Conservation (phyloP, 1,284 basidiomycete genomes). For the Cryptococcus neoformans region DNA sequence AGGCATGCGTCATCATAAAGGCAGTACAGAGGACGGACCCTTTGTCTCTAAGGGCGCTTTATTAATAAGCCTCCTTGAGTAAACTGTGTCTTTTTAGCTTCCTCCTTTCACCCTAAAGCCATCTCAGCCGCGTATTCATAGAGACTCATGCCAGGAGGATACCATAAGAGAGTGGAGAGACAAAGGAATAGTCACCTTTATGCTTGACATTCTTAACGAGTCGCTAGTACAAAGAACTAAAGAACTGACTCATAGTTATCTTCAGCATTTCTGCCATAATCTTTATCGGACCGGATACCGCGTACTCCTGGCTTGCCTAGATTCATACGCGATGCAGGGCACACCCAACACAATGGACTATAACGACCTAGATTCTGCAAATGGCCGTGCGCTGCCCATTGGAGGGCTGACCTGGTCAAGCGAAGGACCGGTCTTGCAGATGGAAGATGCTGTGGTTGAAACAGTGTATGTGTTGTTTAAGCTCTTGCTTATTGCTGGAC, state of each 20-base stretch:
- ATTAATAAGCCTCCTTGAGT: no score
- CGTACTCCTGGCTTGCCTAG: neutral
- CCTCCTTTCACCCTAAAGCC: no score
- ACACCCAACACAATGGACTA: conserved; percentile 9
- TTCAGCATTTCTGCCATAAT: neutral
- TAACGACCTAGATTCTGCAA: conserved; percentile 2
- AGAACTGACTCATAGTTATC: neutral
- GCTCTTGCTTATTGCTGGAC: neutral
- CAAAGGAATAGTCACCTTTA: no score
- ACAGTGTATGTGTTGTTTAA: conserved; percentile 34
- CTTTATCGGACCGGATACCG: neutral
- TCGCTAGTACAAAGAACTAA: no score
- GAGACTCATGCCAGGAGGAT: no score
- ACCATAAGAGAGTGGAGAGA: no score
- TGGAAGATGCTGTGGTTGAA: conserved; percentile 46
- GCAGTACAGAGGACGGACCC: no score
- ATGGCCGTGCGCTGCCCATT: conserved; percentile 1
- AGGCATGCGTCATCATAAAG: no score
- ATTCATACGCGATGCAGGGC: neutral
- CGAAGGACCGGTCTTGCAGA: conserved; percentile 30
- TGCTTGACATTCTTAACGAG: no score
- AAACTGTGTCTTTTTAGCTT: no score
- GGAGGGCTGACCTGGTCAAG: conserved; percentile 19
- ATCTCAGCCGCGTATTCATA: no score
- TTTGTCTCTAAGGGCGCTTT: no score